Base-by-base conservation (phyloP, 2,329 filamentous ascomycete genomes). In the Gliomastix tumulicola region DNA sequence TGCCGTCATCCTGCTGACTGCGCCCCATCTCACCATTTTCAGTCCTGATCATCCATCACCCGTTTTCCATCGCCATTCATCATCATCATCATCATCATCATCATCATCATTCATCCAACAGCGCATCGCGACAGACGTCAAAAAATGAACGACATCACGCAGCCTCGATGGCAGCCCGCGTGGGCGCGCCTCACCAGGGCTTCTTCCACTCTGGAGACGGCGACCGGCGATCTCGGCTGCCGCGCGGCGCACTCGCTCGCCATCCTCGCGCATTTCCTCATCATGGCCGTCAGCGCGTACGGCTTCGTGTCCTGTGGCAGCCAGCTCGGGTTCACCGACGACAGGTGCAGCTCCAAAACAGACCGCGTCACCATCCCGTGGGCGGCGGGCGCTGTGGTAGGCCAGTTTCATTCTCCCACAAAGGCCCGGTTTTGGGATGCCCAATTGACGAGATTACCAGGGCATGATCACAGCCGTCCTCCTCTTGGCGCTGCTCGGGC, bases 221-320 rank as follows among this genome's bases (percentile, higher is more conserved):
- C 13, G 13, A 16, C 25, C 25, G 25, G 25, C 25, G 25, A 28
- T 28, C 25, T 28, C 17, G 25, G 4, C 17, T 28, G 25, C 25
- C 25, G 17, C 7, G 25, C 25, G 25, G 25, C 17, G n/a, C 25
- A 28, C 25, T n/a, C 10, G 17, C 17, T 9, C 3, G n/a, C 7
- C 10, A 13, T 28, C 10, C 13, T 28, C n/a, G 59, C 17, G 7
- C 25, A 28, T 8, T 13, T 16, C 10, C 7, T 28, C 3, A 28
- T 28, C 17, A 6, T 28, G n/a, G 25, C 13, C 10, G 25, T 16
- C 9, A 16, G 25, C n/a, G 10, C 10, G 3, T 28, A 28, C 17
- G 25, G 25, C 9, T 28, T 28, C 25, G 17, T 28, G 17, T 28
- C 25, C n/a, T 28, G 25, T 10, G 17, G 25, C 10, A 28, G 25